phyloP scores from a whole-genome alignment of 2,329 filamentous ascomycete species.

The Diaporthe citri region DNA sequence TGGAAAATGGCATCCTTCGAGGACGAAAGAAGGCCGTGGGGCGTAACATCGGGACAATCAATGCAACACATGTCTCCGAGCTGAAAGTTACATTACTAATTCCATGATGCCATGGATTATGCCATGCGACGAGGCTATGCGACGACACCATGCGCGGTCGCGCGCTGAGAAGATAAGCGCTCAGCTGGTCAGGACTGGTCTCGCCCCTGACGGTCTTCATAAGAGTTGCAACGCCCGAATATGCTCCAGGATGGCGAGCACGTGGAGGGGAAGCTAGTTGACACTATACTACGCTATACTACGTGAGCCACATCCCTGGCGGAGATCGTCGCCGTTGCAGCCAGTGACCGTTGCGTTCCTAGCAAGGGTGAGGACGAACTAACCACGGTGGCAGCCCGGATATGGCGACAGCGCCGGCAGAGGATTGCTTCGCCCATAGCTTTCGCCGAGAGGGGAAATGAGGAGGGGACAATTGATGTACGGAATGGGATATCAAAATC shows the following conservation, averaged over 20 bases:
- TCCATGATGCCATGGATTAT: slow-evolving; percentile 11
- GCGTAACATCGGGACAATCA: slow-evolving; percentile 12
- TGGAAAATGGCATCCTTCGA: slow-evolving; percentile 5
- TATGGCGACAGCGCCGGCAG: slow-evolving; percentile 22
- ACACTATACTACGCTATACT: slow-evolving; percentile 25
- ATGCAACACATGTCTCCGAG: slow-evolving; percentile 11
- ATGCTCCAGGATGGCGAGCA: slow-evolving; percentile 10
- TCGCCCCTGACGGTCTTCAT: slow-evolving; percentile 19
- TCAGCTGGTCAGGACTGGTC: neutral
- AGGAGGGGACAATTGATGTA: slow-evolving; percentile 22
- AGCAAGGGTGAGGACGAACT: slow-evolving; percentile 10
- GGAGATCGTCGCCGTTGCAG: slow-evolving; percentile 16
- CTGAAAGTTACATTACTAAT: slow-evolving; percentile 5
- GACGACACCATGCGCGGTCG: neutral
- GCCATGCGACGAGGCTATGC: slow-evolving; percentile 16
- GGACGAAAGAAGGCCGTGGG: neutral
- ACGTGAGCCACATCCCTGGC: slow-evolving; percentile 11
- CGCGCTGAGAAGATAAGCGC: neutral
- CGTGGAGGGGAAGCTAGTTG: slow-evolving; percentile 20
- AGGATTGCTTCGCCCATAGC: slow-evolving; percentile 18
- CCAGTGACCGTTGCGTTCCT: slow-evolving; percentile 16
- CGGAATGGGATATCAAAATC: slow-evolving; percentile 17
- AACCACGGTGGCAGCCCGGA: slow-evolving; percentile 10
- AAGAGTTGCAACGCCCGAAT: slow-evolving; percentile 1
- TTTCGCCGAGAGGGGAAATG: slow-evolving; percentile 8